Percentiles rank a stretch among this genome's conserved stretches.
These are phyloP conservation scores for Euphrasia confusa DNA, from an alignment of 257 asterid species.

Conservation along the genomic window DNA sequence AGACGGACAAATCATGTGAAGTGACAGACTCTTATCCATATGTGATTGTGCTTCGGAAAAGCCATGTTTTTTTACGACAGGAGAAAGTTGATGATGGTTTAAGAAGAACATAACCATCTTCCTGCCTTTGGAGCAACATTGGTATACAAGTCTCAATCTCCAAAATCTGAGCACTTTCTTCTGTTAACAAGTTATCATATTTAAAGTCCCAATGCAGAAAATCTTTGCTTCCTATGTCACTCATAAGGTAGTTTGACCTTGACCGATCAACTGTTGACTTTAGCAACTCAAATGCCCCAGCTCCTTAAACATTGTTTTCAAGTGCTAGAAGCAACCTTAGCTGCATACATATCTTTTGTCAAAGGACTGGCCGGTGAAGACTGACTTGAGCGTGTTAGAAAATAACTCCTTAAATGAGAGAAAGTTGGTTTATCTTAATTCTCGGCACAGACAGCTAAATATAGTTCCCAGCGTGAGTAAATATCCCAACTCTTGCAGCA, in stretches of 20 bases:
- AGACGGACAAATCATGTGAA: conserved; percentile 94
- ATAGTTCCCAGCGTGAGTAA: conserved; percentile 96
- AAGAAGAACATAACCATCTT: conserved; percentile 97
- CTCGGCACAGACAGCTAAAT: conserved; percentile 68
- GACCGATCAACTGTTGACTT: conserved; percentile 94
- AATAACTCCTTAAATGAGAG: conserved; percentile 93
- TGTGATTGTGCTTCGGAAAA: conserved; percentile 99
- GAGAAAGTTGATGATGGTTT: conserved; percentile 99
- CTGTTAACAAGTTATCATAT: conserved; percentile 93
- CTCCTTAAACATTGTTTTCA: conserved; percentile 93
- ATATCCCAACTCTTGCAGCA: no score
- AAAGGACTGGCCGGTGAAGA: conserved; percentile 69
- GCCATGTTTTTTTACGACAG: conserved; percentile 99
- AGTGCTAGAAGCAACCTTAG: conserved; percentile 86
- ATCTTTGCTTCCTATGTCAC: conserved; percentile 97
- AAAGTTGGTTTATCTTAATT: conserved; percentile 71
- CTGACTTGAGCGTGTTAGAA: conserved; percentile 63
- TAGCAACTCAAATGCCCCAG: conserved; percentile 97
- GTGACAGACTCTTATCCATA: conserved; percentile 98
- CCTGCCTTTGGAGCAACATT: conserved; percentile 97
- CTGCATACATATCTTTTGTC: conserved; percentile 87
- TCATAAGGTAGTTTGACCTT: conserved; percentile 89
- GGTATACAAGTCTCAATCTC: conserved; percentile 98
- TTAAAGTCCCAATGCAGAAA: conserved; percentile 86
- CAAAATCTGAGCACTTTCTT: conserved; percentile 98